phyloP scores from a whole-genome alignment of 768 basidiomycete genomes.

The Kwoniella mangroviensis region DNA sequence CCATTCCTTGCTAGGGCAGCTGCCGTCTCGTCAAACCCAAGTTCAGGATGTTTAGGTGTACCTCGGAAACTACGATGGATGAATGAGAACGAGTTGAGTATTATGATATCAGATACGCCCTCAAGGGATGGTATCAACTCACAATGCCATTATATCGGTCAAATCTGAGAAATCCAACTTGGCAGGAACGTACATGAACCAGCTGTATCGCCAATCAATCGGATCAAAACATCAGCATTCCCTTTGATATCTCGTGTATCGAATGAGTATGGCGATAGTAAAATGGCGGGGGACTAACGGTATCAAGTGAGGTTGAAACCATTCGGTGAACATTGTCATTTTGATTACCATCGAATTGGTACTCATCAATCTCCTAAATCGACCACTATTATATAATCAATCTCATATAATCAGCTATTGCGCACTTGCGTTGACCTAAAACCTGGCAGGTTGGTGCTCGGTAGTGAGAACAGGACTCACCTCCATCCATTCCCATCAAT shows the following conservation, averaged over 20 bases:
- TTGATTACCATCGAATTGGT: conserved; percentile 60
- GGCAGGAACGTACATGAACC: conserved; percentile 58
- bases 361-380: conserved; percentile 56
- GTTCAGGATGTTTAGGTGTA: conserved; percentile 55
- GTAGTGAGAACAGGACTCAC: conserved; percentile 29
- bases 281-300: conserved; percentile 39
- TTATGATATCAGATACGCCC: neutral
- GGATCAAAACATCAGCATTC: neutral
- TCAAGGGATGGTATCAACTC: conserved; percentile 18
- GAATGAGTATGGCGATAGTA: no score
- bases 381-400: conserved; percentile 27
- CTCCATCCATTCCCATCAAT: conserved; percentile 55
- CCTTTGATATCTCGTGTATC: no score
- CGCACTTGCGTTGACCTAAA: no score
- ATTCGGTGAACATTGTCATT: conserved; percentile 58
- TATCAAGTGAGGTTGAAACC: conserved; percentile 57
- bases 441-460: neutral
- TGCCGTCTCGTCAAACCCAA: conserved; percentile 58
- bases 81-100: neutral
- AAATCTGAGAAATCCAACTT: conserved; percentile 57
- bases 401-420: neutral
- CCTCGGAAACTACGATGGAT: conserved; percentile 49
- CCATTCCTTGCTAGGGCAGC: conserved; percentile 58
- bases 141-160: conserved; percentile 58
- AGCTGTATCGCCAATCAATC: conserved; percentile 31